These are phyloP conservation scores for Solanum chilense DNA, from an alignment of 257 asterid species.

Conservation along the genomic window DNA sequence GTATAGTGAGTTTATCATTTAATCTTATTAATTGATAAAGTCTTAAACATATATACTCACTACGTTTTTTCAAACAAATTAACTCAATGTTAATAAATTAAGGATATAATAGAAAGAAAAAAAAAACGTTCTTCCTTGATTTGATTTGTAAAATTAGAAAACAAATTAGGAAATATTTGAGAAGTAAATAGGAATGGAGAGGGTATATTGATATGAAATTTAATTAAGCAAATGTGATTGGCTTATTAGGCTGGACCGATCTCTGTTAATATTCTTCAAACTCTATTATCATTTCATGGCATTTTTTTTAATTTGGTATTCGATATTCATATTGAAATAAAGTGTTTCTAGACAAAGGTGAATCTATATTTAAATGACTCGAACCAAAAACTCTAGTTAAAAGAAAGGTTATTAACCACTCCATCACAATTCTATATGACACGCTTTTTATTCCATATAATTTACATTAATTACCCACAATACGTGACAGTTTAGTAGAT, in stretches of 20 bases:
- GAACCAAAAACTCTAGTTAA: background rate
- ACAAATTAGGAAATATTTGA: background rate
- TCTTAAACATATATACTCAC: background rate
- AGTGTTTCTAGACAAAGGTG: too few species aligned
- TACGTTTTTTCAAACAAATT: too few species aligned
- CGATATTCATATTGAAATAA: too few species aligned
- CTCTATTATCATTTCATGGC: too few species aligned
- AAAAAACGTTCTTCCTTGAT: too few species aligned
- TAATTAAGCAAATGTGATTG: background rate
- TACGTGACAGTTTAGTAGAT: background rate
- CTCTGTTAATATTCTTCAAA: background rate
- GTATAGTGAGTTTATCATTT: too few species aligned
- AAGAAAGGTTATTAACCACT: background rate
- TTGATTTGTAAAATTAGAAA: too few species aligned
- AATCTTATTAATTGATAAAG: background rate
- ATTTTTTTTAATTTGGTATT: too few species aligned
- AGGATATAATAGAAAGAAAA: too few species aligned
- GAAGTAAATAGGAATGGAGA: too few species aligned
- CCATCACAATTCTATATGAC: background rate
- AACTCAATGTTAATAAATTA: too few species aligned
- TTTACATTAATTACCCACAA: background rate
- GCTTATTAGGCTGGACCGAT: background rate
- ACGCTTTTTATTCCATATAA: background rate
- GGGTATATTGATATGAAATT: background rate
- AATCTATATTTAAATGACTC: too few species aligned